Base-by-base conservation (phyloP, 129 eudicot species). In the Lactuca sativa region DNA sequence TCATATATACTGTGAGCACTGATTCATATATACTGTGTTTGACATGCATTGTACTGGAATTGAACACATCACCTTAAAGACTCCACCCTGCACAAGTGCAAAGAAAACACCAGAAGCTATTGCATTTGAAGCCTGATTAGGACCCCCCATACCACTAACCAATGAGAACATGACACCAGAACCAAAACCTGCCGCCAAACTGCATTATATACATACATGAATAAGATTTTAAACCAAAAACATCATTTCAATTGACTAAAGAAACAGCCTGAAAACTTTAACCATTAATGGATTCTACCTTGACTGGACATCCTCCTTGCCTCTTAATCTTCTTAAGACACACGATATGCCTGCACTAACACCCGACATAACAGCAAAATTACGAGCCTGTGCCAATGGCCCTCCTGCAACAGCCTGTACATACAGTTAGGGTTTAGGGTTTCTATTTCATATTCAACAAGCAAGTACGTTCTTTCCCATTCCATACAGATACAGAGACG, bases 141-240 rank as follows among this genome's bases (percentile, higher is more conserved):
- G 88, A 8, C 96, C 86, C 64, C 90, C 93, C 86, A 86, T 72
- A 67, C 95, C 96, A 61, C 93, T 89, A 25, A 89, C 90, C 81
- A 89, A 80, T 32, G 96, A 79, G 74, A 86, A 89, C 90, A 84
- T 62, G 13, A 85, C 88, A 51, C 96, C 96, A 5, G 96, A 89
- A 51, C 96, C 93, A 73, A 89, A 89, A 65, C 93, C 93, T 10
- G 96, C 92, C 55, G 77, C 85, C 96, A 89, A 86, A 61, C 96
- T 89, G 84, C 81, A 79, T 5, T 0, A 43, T 62, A 62, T 17
- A 61, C 31, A 61, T 61, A 36, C 25, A 61, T 7, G n/a, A 41
- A 13, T n/a, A 18, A 17, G 11, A 51, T 2, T 1, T n/a, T 9
- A 16, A 17, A 49, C 16, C 17, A 16, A 60, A 61, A 61, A 61